Conservation (phyloP, 306 rosid species). For the Trichosanthes cucumerina region DNA sequence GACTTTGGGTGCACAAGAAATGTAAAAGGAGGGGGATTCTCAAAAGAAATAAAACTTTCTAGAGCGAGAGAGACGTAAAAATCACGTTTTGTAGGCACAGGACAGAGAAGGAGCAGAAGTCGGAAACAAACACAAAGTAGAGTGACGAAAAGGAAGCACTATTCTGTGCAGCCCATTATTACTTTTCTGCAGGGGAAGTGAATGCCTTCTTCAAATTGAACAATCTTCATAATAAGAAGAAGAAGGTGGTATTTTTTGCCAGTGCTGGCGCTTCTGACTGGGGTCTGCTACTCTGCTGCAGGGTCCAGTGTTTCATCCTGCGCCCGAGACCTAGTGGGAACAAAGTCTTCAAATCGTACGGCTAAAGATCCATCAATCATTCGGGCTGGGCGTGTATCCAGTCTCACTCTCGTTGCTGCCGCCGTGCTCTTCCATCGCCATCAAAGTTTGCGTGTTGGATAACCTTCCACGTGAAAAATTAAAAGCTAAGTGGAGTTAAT, state of each 20-base stretch:
- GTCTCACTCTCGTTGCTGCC: background rate
- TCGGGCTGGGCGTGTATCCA: background rate
- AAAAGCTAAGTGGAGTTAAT: background rate
- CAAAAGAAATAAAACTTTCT: background rate
- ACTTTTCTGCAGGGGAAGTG: constrained; percentile 1
- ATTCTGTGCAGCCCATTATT: constrained; percentile 7
- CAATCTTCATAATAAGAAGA: background rate
- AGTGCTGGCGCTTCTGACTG: background rate
- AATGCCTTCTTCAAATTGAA: background rate
- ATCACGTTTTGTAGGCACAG: constrained; percentile 7
- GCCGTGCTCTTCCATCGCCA: background rate
- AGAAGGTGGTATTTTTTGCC: background rate
- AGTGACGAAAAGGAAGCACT: constrained; percentile 5
- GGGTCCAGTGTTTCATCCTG: background rate
- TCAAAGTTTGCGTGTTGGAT: background rate
- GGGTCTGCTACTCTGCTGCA: constrained; percentile 3
- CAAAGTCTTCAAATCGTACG: background rate
- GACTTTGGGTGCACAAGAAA: constrained; percentile 2
- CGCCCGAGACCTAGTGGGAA: background rate
- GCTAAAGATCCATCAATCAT: background rate
- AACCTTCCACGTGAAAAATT: constrained; percentile 8
- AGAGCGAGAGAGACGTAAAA: constrained; percentile 4
- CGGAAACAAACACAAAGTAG: background rate
- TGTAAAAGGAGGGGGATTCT: background rate
- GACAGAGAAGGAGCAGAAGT: background rate